Conservation (phyloP, 2,329 filamentous ascomycete species). For the Calonectria fujianensis region DNA sequence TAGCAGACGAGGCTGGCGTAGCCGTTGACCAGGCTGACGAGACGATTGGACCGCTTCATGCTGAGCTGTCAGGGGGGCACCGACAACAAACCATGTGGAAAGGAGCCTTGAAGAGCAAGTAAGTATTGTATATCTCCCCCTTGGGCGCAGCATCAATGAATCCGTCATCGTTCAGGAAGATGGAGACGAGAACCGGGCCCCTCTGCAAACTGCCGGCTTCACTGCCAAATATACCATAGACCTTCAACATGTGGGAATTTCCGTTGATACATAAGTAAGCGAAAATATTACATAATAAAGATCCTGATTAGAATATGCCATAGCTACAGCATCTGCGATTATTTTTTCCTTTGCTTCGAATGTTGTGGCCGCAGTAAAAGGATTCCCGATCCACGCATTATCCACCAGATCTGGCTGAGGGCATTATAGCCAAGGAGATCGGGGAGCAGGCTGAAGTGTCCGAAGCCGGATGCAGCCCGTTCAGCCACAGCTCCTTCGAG, state of each 20-base stretch:
- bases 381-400: not conserved
- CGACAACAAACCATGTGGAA: not conserved
- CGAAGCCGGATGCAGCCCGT: not conserved
- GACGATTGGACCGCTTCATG: not conserved
- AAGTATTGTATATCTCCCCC: not conserved
- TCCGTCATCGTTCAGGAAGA: not conserved
- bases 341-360: not conserved
- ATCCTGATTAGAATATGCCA: not conserved
- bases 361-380: not conserved
- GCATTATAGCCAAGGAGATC: not conserved
- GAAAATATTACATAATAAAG: not conserved
- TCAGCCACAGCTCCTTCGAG: not conserved
- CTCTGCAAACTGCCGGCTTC: not conserved
- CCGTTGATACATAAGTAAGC: not conserved
- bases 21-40: not conserved
- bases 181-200: not conserved
- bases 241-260: not conserved
- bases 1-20: not conserved
- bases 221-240: not conserved
- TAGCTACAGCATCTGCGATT: not conserved
- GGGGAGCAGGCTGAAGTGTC: not conserved
- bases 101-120: not conserved
- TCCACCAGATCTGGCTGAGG: not conserved
- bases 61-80: not conserved
- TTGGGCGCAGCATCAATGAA: not conserved